These are phyloP conservation scores for Phialemoniopsis sp. DNA, from an alignment of 2,329 filamentous ascomycete genomes.

Conservation along the genomic window DNA sequence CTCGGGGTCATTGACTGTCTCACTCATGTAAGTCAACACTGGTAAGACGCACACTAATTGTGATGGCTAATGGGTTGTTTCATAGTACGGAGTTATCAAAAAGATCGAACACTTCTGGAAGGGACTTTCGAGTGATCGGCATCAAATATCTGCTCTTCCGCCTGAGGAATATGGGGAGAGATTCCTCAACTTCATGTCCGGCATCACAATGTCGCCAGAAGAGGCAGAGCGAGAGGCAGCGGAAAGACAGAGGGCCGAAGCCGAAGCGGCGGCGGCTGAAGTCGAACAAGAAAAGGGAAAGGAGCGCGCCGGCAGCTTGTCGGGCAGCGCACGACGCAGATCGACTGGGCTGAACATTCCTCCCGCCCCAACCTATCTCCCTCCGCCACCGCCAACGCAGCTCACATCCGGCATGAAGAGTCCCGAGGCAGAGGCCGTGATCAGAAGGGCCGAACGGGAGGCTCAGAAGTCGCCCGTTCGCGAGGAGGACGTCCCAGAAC, in stretches of 20 bases:
- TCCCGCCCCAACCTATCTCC: slow-evolving; percentile 40
- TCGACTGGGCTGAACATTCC: slow-evolving; percentile 23
- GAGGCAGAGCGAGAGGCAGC: slow-evolving; percentile 67
- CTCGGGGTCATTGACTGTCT: slow-evolving; percentile 97
- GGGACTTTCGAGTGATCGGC: slow-evolving; percentile 76
- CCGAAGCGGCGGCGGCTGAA: slow-evolving; percentile 29
- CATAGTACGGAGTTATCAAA: slow-evolving; percentile 87
- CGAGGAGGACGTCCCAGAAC: slow-evolving; percentile 55
- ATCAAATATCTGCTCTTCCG: slow-evolving; percentile 87
- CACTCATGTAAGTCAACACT: slow-evolving; percentile 77
- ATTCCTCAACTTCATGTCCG: slow-evolving; percentile 87
- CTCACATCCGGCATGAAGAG: slow-evolving; percentile 17
- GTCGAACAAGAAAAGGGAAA: slow-evolving; percentile 20
- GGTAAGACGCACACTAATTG: not conserved
- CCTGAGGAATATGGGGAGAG: slow-evolving; percentile 89
- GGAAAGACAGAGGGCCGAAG: slow-evolving; percentile 56
- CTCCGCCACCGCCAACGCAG: slow-evolving; percentile 33
- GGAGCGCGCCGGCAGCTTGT: slow-evolving; percentile 30
- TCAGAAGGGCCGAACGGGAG: slow-evolving; percentile 33
- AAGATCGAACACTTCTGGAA: slow-evolving; percentile 97
- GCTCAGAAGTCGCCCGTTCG: slow-evolving; percentile 27
- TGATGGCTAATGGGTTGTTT: slow-evolving; percentile 5
- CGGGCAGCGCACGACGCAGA: slow-evolving; percentile 24
- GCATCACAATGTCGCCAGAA: slow-evolving; percentile 86
- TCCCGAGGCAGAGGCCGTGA: slow-evolving; percentile 32